phyloP scores from a whole-genome alignment of 2,329 filamentous ascomycete species.

The Talaromyces sp. region DNA sequence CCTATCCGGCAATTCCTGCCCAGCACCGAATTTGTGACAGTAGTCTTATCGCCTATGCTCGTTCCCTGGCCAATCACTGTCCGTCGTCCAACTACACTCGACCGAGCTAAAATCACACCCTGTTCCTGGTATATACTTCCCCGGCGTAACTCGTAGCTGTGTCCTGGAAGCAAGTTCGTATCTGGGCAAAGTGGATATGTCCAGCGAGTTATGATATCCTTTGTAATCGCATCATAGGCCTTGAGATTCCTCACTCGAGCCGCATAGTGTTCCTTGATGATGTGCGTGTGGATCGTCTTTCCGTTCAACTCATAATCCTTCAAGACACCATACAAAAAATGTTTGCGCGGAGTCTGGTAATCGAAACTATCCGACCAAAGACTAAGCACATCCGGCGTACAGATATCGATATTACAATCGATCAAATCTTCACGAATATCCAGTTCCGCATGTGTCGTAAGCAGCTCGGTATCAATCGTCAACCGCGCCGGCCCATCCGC shows the following conservation, averaged over 20 bases:
- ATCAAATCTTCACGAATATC: conserved; percentile 85
- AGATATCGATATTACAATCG: conserved; percentile 95
- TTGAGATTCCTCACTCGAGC: conserved; percentile 82
- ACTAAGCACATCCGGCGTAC: conserved; percentile 90
- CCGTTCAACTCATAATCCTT: conserved; percentile 97
- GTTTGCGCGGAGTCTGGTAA: conserved; percentile 82
- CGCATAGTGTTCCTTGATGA: conserved; percentile 79
- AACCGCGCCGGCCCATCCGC: conserved; percentile 49
- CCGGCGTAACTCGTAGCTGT: conserved; percentile 70
- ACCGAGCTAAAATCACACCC: conserved; percentile 69
- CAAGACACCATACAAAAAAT: conserved; percentile 86
- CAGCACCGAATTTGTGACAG: conserved; percentile 73
- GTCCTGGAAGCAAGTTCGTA: conserved; percentile 75
- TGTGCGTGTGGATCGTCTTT: conserved; percentile 91
- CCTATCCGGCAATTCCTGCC: conserved; percentile 85
- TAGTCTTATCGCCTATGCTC: conserved; percentile 69
- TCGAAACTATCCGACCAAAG: conserved; percentile 98
- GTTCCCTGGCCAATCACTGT: conserved; percentile 76
- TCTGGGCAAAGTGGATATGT: conserved; percentile 87
- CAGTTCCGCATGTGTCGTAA: conserved; percentile 71
- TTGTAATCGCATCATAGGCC: conserved; percentile 84
- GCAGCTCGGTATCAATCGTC: conserved; percentile 74
- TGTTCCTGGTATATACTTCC: conserved; percentile 76
- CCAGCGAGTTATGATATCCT: conserved; percentile 83
- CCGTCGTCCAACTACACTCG: conserved; percentile 65